A percentile compares a stretch with the other conserved stretches of the same genome.
Evolutionary conservation across 2,329 filamentous ascomycete genomes (phyloP).

Genomic region (Harringtonia aguacate): DNA sequence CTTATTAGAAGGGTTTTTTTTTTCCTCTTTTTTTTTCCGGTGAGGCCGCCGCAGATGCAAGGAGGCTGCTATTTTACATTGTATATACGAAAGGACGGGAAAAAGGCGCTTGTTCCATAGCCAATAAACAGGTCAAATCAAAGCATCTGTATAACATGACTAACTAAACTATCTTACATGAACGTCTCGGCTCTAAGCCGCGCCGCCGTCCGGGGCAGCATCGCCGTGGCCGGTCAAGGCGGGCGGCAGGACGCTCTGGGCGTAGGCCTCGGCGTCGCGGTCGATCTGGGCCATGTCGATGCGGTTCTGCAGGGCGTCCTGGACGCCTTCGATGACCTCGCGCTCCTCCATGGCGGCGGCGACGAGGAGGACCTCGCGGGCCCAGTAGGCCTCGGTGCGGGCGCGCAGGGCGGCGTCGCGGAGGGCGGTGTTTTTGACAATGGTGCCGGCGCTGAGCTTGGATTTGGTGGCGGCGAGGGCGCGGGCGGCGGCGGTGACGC

Average conservation of each 20-base stretch:
- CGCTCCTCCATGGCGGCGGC: slow-evolving; percentile 67
- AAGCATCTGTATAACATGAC: too few relatives aligned
- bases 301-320: slow-evolving; percentile 52
- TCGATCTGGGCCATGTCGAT: slow-evolving; percentile 52
- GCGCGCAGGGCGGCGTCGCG: slow-evolving; percentile 61
- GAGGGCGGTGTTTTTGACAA: slow-evolving; percentile 70
- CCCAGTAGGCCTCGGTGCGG: slow-evolving; percentile 66
- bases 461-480: slow-evolving; percentile 48
- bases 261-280: slow-evolving; percentile 53
- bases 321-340: slow-evolving; percentile 61
- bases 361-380: slow-evolving; percentile 62
- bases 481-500: slow-evolving; percentile 49
- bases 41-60: not conserved
- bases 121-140: too few relatives aligned
- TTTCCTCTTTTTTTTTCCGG: not conserved
- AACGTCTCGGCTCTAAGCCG: not conserved
- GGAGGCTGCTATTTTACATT: not conserved
- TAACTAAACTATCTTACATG: not conserved
- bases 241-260: slow-evolving; percentile 30
- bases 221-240: slow-evolving; percentile 20
- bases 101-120: not conserved
- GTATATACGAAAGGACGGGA: too few relatives aligned
- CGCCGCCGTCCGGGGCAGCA: slow-evolving; percentile 6
- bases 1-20: not conserved
- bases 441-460: slow-evolving; percentile 60